Conservation (phyloP, 305 asterid genomes). For the Solanum hybrid region DNA sequence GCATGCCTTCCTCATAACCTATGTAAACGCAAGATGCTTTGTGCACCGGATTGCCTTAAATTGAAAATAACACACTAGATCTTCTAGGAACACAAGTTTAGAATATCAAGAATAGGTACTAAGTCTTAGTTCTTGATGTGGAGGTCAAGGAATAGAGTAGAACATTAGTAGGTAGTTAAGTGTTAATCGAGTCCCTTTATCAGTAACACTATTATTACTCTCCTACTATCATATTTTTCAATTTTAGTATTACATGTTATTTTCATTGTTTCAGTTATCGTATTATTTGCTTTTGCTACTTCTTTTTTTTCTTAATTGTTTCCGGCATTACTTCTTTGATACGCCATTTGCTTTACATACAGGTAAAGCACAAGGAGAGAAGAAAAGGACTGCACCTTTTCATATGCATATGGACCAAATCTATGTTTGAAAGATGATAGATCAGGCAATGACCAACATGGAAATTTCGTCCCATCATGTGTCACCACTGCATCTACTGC, state of each 20-base stretch:
- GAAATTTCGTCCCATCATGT: slow-evolving; percentile 65
- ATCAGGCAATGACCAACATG: slow-evolving; percentile 62
- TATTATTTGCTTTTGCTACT: too few relatives aligned
- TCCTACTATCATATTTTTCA: background rate
- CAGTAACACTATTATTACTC: background rate
- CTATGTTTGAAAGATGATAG: slow-evolving; percentile 53
- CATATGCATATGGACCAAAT: slow-evolving; percentile 42
- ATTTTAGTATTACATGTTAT: background rate
- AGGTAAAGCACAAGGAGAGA: background rate
- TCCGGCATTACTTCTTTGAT: background rate
- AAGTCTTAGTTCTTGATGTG: background rate
- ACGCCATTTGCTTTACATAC: background rate
- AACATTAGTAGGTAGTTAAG: background rate
- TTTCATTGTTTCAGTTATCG: too few relatives aligned
- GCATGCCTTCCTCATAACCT: background rate
- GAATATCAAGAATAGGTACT: background rate
- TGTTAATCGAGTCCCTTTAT: background rate
- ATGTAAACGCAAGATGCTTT: accelerated
- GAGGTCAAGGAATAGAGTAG: background rate
- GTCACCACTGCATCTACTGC: slow-evolving; percentile 69
- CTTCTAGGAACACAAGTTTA: background rate
- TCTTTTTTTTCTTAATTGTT: too few relatives aligned
- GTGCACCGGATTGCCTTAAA: background rate
- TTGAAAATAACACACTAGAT: background rate
- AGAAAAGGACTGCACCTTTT: slow-evolving; percentile 24